Percentiles rank a stretch among this genome's conserved stretches.
phyloP scores from a whole-genome alignment of 2,329 filamentous ascomycete genomes.

The Claviceps arundinis region DNA sequence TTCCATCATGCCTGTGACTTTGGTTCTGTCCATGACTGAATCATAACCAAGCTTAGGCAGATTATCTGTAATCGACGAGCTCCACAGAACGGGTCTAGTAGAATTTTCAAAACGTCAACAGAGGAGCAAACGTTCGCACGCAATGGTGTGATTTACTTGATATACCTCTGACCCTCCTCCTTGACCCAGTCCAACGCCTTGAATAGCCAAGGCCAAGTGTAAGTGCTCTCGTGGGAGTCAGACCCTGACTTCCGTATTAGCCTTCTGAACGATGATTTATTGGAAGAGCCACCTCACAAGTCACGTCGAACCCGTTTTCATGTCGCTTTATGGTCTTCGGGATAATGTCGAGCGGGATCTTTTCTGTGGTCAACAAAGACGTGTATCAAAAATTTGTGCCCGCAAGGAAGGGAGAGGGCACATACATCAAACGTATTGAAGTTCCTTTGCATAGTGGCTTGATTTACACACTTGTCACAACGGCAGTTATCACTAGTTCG shows the following conservation, averaged over 20 bases:
- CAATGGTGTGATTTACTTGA: conserved; percentile 2
- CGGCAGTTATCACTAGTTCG: conserved; percentile 27
- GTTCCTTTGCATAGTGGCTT: conserved; percentile 28
- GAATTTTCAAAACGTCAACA: not conserved
- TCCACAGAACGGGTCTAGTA: conserved; percentile 13
- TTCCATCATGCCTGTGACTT: conserved; percentile 38
- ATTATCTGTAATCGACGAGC: conserved; percentile 18
- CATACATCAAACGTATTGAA: conserved; percentile 27
- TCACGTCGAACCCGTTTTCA: conserved; percentile 18
- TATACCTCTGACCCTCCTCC: conserved; percentile 15
- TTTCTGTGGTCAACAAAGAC: not conserved
- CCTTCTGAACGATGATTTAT: not conserved
- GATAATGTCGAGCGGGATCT: conserved; percentile 21
- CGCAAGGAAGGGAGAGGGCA: not conserved
- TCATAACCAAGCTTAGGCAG: conserved; percentile 49
- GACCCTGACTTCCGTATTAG: conserved; percentile 38
- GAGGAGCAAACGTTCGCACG: not conserved
- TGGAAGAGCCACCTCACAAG: conserved; percentile 15
- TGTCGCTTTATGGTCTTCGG: conserved; percentile 16
- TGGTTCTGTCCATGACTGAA: conserved; percentile 39
- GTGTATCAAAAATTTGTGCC: not conserved
- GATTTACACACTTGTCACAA: conserved; percentile 27
- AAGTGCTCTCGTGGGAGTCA: conserved; percentile 56
- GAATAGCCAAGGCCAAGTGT: conserved; percentile 41
- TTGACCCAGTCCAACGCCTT: conserved; percentile 18